Conservation (phyloP, 2,329 filamentous ascomycete species). For the Pseudogymnoascus destructans region DNA sequence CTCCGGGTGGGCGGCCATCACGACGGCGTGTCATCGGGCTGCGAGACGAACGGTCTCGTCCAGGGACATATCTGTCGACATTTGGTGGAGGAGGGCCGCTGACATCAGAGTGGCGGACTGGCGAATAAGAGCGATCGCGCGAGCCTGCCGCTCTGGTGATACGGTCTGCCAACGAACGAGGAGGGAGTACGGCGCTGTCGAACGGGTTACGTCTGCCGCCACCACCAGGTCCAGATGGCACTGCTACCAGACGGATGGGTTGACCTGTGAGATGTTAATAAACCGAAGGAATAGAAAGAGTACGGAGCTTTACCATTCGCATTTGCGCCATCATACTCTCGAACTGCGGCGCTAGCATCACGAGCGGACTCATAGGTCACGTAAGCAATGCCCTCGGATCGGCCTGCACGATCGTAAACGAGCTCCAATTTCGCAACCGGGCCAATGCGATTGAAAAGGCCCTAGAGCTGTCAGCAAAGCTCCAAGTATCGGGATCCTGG, state of each 20-base stretch:
- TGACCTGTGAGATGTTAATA: conserved; percentile 41
- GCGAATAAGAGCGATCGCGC: conserved; percentile 52
- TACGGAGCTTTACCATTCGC: conserved; percentile 49
- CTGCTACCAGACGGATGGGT: conserved; percentile 61
- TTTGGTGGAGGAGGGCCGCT: conserved; percentile 24
- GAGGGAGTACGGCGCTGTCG: conserved; percentile 41
- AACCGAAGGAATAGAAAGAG: neutral
- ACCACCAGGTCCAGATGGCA: conserved; percentile 36
- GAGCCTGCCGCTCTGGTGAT: conserved; percentile 38
- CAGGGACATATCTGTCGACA: conserved; percentile 27
- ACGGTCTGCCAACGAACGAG: conserved; percentile 46
- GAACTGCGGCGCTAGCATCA: conserved; percentile 63
- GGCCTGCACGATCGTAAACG: conserved; percentile 75
- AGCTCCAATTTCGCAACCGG: conserved; percentile 56
- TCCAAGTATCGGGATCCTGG: neutral
- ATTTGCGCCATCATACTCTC: conserved; percentile 79
- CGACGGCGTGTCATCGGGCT: conserved; percentile 46
- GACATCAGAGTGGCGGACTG: conserved; percentile 29
- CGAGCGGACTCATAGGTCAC: conserved; percentile 62
- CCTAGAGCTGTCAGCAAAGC: conserved; percentile 36
- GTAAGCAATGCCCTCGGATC: conserved; percentile 73
- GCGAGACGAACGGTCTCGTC: conserved; percentile 33
- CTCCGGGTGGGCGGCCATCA: conserved; percentile 38
- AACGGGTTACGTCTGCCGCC: conserved; percentile 39
- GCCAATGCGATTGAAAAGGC: conserved; percentile 68